These are phyloP conservation scores for Phascolomyces articulosus DNA, from an alignment of 371 early-diverging fungal species.

Conservation along the genomic window DNA sequence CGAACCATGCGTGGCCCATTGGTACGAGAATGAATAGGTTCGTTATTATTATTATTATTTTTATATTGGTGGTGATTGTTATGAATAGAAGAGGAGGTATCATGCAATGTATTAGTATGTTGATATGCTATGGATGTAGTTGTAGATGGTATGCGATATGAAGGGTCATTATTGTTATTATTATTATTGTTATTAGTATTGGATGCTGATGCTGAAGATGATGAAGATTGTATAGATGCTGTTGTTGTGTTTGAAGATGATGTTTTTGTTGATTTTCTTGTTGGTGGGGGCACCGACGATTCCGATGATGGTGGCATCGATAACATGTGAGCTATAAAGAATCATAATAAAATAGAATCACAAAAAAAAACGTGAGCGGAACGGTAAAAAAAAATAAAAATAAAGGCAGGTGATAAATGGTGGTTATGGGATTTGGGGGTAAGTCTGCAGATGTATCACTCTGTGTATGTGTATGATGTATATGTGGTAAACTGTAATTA, in stretches of 20 bases:
- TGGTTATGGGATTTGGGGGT: neutral
- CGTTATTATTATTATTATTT: neutral
- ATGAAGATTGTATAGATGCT: neutral
- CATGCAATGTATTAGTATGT: neutral
- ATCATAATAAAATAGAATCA: neutral
- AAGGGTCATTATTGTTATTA: neutral
- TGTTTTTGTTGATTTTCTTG: neutral
- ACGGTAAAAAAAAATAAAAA: neutral
- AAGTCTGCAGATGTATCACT: neutral
- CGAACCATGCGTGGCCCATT: too few relatives aligned
- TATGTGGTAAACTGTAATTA: too few relatives aligned
- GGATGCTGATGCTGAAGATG: neutral
- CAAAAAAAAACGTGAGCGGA: conserved; percentile 2
- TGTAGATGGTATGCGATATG: conserved; percentile 8
- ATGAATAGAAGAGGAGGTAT: neutral
- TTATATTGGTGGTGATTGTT: neutral
- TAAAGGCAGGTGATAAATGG: conserved; percentile 3
- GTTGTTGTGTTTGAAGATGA: neutral
- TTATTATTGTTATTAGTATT: neutral
- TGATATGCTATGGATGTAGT: conserved; percentile 1
- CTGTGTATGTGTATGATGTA: too few relatives aligned
- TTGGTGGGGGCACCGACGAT: neutral
- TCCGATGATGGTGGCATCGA: conserved; percentile 5
- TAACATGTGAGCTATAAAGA: conserved; percentile 2
- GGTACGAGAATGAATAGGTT: neutral